Evolutionary conservation across 495 filamentous ascomycete genomes (phyloP).

Genomic region (Astrocystis sublimbata): DNA sequence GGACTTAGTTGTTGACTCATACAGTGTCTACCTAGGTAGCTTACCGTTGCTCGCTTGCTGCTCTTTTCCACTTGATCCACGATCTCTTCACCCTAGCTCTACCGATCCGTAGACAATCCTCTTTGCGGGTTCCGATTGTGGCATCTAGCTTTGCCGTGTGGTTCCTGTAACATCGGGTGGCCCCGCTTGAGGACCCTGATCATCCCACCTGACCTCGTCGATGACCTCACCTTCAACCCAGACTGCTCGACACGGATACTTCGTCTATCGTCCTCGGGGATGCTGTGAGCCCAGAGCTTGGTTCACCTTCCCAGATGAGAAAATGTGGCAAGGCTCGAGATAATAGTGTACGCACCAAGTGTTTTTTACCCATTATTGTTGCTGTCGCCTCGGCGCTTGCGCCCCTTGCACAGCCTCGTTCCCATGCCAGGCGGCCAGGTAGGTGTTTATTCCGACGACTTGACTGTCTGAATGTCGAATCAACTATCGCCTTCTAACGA

Average conservation of each 20-base stretch:
- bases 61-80: constrained; percentile 4
- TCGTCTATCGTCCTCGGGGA: neutral
- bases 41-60: too few species aligned
- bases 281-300: constrained; percentile 1
- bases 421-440: neutral
- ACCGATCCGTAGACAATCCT: neutral
- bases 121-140: constrained; percentile 8
- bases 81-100: constrained; percentile 6
- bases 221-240: constrained; percentile 20
- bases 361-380: constrained; percentile 4
- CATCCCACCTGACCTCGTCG: constrained; percentile 22
- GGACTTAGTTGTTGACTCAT: constrained; percentile 18
- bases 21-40: constrained; percentile 5
- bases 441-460: constrained; percentile 3
- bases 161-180: constrained; percentile 22
- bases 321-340: constrained; percentile 7
- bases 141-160: constrained; percentile 15
- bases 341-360: neutral
- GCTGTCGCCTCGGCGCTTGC: constrained; percentile 11
- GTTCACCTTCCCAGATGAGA: constrained; percentile 17
- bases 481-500: neutral
- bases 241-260: constrained; percentile 7
- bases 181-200: constrained; percentile 23
- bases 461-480: neutral
- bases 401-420: constrained; percentile 7